Evolutionary conservation across 148 eudicot species (phyloP).

Genomic region (Amaranthus palmeri): DNA sequence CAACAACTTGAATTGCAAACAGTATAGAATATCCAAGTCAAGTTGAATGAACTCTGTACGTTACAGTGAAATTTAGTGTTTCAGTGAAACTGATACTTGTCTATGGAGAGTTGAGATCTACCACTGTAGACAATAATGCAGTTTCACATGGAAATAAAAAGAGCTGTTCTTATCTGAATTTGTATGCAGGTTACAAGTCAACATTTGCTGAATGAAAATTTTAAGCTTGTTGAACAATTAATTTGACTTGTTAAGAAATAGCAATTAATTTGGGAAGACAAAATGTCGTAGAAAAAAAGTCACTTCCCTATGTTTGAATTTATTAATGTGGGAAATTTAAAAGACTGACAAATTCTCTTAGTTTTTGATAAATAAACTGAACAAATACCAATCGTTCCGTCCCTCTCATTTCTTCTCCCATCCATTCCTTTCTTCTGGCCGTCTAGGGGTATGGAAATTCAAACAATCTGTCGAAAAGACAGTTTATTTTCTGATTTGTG

Average conservation of each 20-base stretch:
- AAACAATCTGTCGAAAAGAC: neutral
- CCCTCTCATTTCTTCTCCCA: neutral
- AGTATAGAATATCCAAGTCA: constrained; percentile 12
- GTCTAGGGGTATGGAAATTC: neutral
- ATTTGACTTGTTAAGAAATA: no score
- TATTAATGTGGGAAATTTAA: neutral
- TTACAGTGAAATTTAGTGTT: neutral
- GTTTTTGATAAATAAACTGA: neutral
- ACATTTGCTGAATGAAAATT: neutral
- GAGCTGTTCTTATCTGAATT: neutral
- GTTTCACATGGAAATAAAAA: neutral
- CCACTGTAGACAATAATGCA: constrained; percentile 15
- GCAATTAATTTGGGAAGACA: no score
- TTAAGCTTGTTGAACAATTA: neutral
- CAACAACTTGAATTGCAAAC: constrained; percentile 27
- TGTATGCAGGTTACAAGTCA: neutral
- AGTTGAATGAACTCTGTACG: constrained; percentile 8
- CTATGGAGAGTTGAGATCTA: constrained; percentile 11
- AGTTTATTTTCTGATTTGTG: neutral
- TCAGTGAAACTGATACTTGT: constrained; percentile 7
- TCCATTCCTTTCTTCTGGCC: neutral
- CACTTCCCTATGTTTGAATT: no score
- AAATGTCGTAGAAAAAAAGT: no score
- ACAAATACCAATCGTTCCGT: neutral
- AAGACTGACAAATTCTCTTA: neutral